Conservation (phyloP, 345 rosid genomes). For the Camelina neglecta region DNA sequence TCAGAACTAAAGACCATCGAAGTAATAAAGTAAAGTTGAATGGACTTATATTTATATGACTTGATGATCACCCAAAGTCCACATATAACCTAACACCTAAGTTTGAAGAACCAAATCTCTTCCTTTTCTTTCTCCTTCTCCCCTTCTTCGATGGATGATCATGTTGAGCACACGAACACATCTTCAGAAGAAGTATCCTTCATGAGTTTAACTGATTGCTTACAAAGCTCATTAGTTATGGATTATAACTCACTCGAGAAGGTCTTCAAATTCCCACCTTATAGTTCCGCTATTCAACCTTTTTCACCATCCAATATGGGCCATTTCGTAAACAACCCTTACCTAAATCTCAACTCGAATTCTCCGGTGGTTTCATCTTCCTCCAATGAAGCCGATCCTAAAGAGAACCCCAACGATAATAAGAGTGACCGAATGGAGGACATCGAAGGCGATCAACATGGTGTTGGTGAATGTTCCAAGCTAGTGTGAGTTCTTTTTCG, state of each 20-base stretch:
- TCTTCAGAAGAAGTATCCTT: constrained; percentile 33
- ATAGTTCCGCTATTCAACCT: constrained; percentile 23
- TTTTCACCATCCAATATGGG: constrained; percentile 25
- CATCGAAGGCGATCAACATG: constrained; percentile 45
- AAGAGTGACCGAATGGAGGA: constrained; percentile 39
- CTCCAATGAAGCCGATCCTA: constrained; percentile 58
- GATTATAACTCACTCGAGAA: constrained; percentile 40
- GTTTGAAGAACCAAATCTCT: constrained; percentile 10
- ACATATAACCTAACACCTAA: constrained; percentile 39
- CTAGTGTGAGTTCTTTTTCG: constrained; percentile 46
- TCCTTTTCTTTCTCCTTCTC: constrained; percentile 5
- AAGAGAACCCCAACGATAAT: constrained; percentile 50
- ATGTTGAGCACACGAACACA: constrained; percentile 28
- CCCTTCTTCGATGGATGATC: constrained; percentile 28
- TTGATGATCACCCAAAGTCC: constrained; percentile 41
- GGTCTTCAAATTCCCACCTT: constrained; percentile 26
- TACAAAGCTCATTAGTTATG: constrained; percentile 37
- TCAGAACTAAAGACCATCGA: constrained; percentile 18
- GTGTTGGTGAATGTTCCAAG: constrained; percentile 55
- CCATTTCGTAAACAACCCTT: constrained; percentile 20
- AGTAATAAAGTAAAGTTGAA: constrained; percentile 31
- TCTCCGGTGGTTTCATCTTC: constrained; percentile 63
- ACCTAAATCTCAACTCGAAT: constrained; percentile 37
- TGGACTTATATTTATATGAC: constrained; percentile 45
- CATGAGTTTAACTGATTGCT: constrained; percentile 38